These are phyloP conservation scores for Stemphylium beticola DNA, from an alignment of 2,329 filamentous ascomycete genomes.

Conservation along the genomic window DNA sequence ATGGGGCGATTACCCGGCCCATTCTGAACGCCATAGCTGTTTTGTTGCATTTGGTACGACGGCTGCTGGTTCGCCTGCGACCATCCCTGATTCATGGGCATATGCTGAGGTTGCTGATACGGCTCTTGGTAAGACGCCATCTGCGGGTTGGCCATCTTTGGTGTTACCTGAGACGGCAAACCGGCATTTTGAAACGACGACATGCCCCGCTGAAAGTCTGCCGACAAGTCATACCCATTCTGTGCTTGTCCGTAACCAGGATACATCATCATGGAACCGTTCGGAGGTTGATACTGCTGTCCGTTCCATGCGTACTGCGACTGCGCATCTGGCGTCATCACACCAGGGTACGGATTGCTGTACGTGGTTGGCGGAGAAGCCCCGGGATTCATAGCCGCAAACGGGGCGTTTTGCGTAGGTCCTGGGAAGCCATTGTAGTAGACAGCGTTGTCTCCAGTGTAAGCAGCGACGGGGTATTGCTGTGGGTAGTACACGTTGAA, in stretches of 20 bases:
- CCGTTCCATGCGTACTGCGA: conserved; percentile 44
- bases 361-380: conserved; percentile 40
- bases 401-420: conserved; percentile 38
- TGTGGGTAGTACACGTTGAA: conserved; percentile 69
- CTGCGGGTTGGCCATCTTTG: conserved; percentile 46
- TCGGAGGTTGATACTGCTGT: conserved; percentile 39
- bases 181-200: conserved; percentile 51
- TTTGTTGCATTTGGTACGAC: conserved; percentile 34
- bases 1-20: conserved; percentile 41
- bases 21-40: conserved; percentile 31
- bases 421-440: conserved; percentile 52
- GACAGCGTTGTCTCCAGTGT: conserved; percentile 47
- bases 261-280: conserved; percentile 35
- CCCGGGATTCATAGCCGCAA: conserved; percentile 33
- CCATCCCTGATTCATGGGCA: conserved; percentile 42
- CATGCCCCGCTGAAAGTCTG: conserved; percentile 56
- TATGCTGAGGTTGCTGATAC: conserved; percentile 38
- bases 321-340: conserved; percentile 47
- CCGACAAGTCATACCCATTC: conserved; percentile 52
- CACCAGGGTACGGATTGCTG: conserved; percentile 40
- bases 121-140: conserved; percentile 45
- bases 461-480: conserved; percentile 39
- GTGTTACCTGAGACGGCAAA: conserved; percentile 44
- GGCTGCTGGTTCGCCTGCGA: conserved; percentile 40
- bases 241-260: conserved; percentile 37